phyloP scores from a whole-genome alignment of 163 green algal species.

The Scenedesmus sp. region DNA sequence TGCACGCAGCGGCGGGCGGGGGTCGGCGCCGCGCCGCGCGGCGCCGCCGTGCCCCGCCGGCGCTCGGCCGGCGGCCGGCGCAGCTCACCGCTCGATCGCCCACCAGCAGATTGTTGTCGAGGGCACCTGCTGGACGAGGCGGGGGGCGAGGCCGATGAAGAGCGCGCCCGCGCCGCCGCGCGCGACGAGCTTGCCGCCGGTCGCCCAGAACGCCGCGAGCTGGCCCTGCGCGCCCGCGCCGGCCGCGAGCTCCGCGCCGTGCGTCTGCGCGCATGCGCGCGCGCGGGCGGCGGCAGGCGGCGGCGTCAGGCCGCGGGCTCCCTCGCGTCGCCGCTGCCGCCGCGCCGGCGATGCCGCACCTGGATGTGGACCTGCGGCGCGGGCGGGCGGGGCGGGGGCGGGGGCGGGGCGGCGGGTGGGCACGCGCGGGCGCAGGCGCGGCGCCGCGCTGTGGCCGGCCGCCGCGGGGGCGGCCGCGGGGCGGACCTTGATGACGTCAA shows the following conservation, averaged over 20 bases:
- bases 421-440: not conserved
- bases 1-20: no score
- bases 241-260: slow-evolving; percentile 42
- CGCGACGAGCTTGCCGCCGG: slow-evolving; percentile 51
- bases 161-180: slow-evolving; percentile 56
- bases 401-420: no score
- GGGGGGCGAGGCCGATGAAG: slow-evolving; percentile 73
- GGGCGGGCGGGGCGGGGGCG: no score
- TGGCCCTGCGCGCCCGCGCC: slow-evolving; percentile 29
- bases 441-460: not conserved
- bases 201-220: slow-evolving; percentile 49
- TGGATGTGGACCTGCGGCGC: no score
- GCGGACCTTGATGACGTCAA: slow-evolving; percentile 63
- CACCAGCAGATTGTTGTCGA: slow-evolving; percentile 77
- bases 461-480: no score
- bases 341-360: no score
- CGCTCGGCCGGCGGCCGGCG: no score
- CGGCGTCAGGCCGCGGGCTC: no score
- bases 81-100: slow-evolving; percentile 70
- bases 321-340: no score
- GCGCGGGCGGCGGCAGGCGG: no score
- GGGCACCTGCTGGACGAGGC: slow-evolving; percentile 77
- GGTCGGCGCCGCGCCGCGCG: no score
- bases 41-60: no score
- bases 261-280: slow-evolving; percentile 61